Evolutionary conservation across 1,284 basidiomycete species (phyloP), one percentile per base, ranked within the genome.

Genomic region (Microbotryum lychnidis-dioicae): DNA sequence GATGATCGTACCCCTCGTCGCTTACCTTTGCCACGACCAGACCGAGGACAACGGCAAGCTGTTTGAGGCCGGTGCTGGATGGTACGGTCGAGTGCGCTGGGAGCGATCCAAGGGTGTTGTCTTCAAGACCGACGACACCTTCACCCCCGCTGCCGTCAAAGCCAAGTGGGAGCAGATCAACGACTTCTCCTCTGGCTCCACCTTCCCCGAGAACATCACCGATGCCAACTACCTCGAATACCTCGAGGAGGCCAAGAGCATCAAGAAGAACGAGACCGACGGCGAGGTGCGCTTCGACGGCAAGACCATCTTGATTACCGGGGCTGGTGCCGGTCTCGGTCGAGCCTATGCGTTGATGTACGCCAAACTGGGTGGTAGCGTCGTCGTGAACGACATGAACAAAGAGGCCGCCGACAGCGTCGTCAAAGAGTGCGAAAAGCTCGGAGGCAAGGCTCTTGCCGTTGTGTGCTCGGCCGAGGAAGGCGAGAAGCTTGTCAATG

Each of bases 61-160:
- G 47, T 97, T 94, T 71, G 94, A 98, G 78, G 83, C 93, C 47
- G 96, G 93, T 50, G 96, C 90, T 54, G 96, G 94, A 14, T 98
- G 86, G 75, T 81, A 91, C 64, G 89, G 91, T 8, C 90, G 94
- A 76, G 81, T 97, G 61, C 83, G 96, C 66, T 97, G 92, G 87
- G 90, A 98, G 78, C 83, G 92, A 64, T 87, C 87, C 74, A 83
- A 86, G 66, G 94, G 81, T 46, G 81, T 83, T 29, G 80, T 94
- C 56, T 97, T 94, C 84, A 93, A 87, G 78, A 87, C 91, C 16
- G 92, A 98, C 73, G 79, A 83, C 16, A 84, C 82, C 37, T 97
- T 96, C 77, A 97, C 96, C 0, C 94, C 94, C 20, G 91, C 91
- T 52, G 94, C 96, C 54, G 91, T 92, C 49, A 88, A 89, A 73